Conservation (phyloP, 169 alveolate species). For the Plasmodium inui region DNA sequence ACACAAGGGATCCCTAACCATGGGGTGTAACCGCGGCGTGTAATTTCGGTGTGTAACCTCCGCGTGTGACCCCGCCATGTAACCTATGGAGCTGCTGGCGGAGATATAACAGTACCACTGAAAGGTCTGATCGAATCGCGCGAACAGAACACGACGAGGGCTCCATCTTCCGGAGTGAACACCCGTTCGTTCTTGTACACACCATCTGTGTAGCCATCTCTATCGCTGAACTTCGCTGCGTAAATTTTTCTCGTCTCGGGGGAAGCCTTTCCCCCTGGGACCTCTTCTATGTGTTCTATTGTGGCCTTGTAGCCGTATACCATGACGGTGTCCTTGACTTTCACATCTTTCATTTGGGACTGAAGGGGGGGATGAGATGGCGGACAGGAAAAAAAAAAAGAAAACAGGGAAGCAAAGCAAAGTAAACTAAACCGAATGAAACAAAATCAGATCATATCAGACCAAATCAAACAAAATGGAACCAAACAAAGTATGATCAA, state of each 20-base stretch:
- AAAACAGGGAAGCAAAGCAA: not conserved
- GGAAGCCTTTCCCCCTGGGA: not conserved
- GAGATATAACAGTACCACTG: constrained; percentile 14
- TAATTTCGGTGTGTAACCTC: too few relatives aligned
- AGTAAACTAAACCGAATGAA: not conserved
- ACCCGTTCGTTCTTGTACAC: constrained; percentile 12
- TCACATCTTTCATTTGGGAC: constrained; percentile 17
- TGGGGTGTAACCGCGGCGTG: not conserved
- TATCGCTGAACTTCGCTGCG: constrained; percentile 27
- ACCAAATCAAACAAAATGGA: not conserved
- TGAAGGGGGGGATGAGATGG: not conserved
- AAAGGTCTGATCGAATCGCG: constrained; percentile 26
- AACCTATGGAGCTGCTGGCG: too few relatives aligned
- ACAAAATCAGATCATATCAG: not conserved
- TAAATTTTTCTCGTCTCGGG: not conserved
- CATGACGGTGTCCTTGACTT: constrained; percentile 47
- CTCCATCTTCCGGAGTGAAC: constrained; percentile 14
- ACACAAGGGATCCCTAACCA: not conserved
- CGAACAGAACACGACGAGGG: constrained; percentile 19
- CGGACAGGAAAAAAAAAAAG: not conserved
- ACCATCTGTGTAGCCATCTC: constrained; percentile 29
- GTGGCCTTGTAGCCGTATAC: constrained; percentile 63
- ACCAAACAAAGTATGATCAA: not conserved
- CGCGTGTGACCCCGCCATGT: not conserved
- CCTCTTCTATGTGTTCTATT: not conserved